Percentiles rank a stretch among this genome's conserved stretches.
phyloP scores from a whole-genome alignment of 345 rosid species.

The Salix dunnii region DNA sequence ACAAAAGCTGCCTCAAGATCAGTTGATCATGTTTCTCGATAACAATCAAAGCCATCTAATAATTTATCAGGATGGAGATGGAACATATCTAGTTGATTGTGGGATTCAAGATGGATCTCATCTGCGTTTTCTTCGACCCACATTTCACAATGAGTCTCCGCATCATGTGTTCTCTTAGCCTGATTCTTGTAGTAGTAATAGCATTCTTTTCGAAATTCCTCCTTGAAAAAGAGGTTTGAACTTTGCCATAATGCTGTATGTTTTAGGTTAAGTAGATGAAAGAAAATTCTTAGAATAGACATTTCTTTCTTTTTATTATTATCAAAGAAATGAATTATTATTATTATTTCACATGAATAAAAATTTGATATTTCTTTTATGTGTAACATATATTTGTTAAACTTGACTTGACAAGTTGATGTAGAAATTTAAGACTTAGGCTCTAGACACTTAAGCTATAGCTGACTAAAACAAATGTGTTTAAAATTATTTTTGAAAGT shows the following conservation, averaged over 20 bases:
- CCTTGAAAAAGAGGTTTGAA: too few species aligned
- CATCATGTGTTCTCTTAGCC: not conserved
- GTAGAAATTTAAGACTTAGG: too few species aligned
- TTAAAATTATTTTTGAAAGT: too few species aligned
- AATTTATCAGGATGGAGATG: slow-evolving; percentile 33
- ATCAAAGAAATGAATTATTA: too few species aligned
- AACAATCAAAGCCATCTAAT: slow-evolving; percentile 17
- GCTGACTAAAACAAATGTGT: too few species aligned
- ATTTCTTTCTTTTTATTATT: too few species aligned
- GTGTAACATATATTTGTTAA: not conserved
- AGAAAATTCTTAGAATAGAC: too few species aligned
- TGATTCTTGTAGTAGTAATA: not conserved
- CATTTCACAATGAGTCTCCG: slow-evolving; percentile 16
- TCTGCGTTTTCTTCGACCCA: slow-evolving; percentile 54
- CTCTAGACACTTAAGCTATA: too few species aligned
- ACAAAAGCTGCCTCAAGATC: slow-evolving; percentile 42
- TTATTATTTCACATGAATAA: not conserved
- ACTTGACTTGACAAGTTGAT: not conserved
- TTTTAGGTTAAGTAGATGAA: too few species aligned
- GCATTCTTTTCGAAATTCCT: too few species aligned
- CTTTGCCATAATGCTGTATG: too few species aligned
- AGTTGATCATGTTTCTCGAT: slow-evolving; percentile 44
- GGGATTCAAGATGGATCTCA: slow-evolving; percentile 55
- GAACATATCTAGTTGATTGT: slow-evolving; percentile 33
- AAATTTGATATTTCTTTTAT: not conserved